A percentile compares a stretch with the other conserved stretches of the same genome.
Evolutionary conservation across 352 stramenopile genomes (phyloP).

Genomic region (Phytophthora litchii): DNA sequence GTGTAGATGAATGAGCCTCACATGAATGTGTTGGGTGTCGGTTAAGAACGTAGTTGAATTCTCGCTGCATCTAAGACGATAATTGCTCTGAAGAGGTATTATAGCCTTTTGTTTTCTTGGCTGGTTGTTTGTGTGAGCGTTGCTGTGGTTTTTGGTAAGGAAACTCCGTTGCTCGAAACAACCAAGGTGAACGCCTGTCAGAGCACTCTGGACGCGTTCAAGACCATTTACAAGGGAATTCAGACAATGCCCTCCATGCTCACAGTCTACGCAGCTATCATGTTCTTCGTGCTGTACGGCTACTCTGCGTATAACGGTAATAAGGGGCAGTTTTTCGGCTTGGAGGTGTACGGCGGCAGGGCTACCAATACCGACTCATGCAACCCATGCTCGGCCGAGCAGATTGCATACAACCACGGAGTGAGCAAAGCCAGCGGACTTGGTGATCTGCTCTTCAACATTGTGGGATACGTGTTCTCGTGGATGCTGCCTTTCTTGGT

Average conservation of each 20-base stretch:
- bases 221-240: conserved; percentile 44
- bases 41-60: too few relatives aligned
- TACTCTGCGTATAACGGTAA: conserved; percentile 72
- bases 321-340: conserved; percentile 60
- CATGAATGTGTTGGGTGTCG: too few relatives aligned
- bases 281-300: conserved; percentile 59
- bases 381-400: conserved; percentile 31
- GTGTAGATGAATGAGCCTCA: too few relatives aligned
- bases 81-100: too few relatives aligned
- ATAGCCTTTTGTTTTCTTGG: too few relatives aligned
- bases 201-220: conserved; percentile 37
- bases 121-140: conserved; percentile 32
- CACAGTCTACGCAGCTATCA: conserved; percentile 46
- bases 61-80: too few relatives aligned
- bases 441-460: conserved; percentile 35
- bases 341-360: conserved; percentile 35
- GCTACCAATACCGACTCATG: conserved; percentile 37
- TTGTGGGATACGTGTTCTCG: conserved; percentile 49
- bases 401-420: conserved; percentile 54
- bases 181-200: conserved; percentile 10
- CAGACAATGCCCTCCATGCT: conserved; percentile 43
- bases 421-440: conserved; percentile 53
- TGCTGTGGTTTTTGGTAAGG: conserved; percentile 41
- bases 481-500: conserved; percentile 53
- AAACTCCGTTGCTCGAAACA: conserved; percentile 36